A percentile compares a stretch with the other conserved stretches of the same genome.
These are phyloP conservation scores for Obba rivulosa DNA, from an alignment of 768 basidiomycete genomes.

Conservation along the genomic window DNA sequence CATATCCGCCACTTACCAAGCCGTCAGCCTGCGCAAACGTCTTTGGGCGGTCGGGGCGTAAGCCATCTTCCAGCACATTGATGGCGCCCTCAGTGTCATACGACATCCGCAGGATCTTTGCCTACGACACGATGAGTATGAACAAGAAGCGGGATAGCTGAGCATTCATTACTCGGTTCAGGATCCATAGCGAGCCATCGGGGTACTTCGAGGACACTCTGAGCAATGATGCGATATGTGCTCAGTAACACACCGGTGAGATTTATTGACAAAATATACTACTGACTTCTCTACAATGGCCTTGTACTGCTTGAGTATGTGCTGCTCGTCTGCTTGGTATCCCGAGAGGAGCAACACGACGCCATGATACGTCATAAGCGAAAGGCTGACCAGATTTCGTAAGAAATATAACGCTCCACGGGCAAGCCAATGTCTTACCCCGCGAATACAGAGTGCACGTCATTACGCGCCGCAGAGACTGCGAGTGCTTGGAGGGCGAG, in stretches of 20 bases:
- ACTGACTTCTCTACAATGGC: constrained; percentile 59
- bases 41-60: constrained; percentile 46
- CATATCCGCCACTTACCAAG: constrained; percentile 51
- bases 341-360: constrained; percentile 65
- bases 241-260: background rate
- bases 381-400: constrained; percentile 37
- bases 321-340: constrained; percentile 69
- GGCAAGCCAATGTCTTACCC: constrained; percentile 41
- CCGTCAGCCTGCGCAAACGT: constrained; percentile 71
- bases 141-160: background rate
- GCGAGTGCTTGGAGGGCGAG: constrained; percentile 65
- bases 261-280: background rate
- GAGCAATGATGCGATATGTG: background rate
- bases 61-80: constrained; percentile 48
- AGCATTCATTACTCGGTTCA: constrained; percentile 49
- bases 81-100: constrained; percentile 63
- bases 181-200: constrained; percentile 64
- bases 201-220: constrained; percentile 59
- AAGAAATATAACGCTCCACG: no score
- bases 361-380: constrained; percentile 78
- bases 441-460: constrained; percentile 73
- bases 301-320: constrained; percentile 57
- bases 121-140: constrained; percentile 32
- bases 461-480: constrained; percentile 58
- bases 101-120: constrained; percentile 72